Conservation (phyloP, 208 protist genomes). For the Trypanosoma grayi region DNA sequence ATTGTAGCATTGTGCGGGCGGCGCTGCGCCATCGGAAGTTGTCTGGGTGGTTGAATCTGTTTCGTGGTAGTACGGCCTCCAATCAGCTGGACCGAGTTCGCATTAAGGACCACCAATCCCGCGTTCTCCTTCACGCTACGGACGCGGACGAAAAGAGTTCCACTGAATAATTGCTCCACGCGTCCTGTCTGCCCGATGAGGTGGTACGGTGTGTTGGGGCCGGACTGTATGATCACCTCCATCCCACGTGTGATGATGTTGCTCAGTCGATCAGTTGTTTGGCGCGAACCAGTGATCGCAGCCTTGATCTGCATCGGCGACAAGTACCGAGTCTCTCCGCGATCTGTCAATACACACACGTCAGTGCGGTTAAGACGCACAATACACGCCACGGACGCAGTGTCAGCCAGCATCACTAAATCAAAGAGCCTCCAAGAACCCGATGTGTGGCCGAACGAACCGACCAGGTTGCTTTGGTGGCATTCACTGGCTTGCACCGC, state of each 20-base stretch:
- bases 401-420: constrained; percentile 69
- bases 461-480: constrained; percentile 77
- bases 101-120: constrained; percentile 68
- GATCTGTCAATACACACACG: constrained; percentile 80
- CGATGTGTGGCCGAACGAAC: constrained; percentile 59
- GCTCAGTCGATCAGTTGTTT: constrained; percentile 66
- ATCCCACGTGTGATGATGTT: constrained; percentile 74
- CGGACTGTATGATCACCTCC: constrained; percentile 71
- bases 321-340: constrained; percentile 70
- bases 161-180: constrained; percentile 85
- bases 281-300: constrained; percentile 36
- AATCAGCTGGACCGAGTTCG: constrained; percentile 59
- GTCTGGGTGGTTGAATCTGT: constrained; percentile 36
- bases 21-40: constrained; percentile 42
- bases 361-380: constrained; percentile 58
- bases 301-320: constrained; percentile 72
- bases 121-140: constrained; percentile 65
- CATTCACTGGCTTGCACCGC: constrained; percentile 81
- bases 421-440: constrained; percentile 79
- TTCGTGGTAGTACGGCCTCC: constrained; percentile 71
- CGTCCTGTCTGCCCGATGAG: constrained; percentile 72
- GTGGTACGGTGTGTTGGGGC: constrained; percentile 51
- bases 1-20: constrained; percentile 50
- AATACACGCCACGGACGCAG: constrained; percentile 74
- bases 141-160: constrained; percentile 76